Percentiles rank a stretch among this genome's conserved stretches.
Evolutionary conservation across 2,329 filamentous ascomycete genomes (phyloP).

Genomic region (Cladophialophora yegresii): DNA sequence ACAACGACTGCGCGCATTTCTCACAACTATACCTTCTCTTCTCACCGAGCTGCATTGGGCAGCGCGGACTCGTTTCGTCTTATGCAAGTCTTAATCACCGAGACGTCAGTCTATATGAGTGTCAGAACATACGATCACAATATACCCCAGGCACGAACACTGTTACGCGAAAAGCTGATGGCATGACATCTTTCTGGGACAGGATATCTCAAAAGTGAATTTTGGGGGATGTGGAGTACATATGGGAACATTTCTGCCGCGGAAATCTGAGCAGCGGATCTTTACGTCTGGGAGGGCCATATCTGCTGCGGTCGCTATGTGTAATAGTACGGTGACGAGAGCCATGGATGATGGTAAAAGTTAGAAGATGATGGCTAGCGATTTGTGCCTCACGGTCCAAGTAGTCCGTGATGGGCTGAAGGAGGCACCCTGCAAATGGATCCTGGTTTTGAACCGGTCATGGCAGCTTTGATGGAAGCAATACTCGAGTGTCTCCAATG

Average conservation of each 20-base stretch:
- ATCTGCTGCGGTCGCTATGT: not conserved
- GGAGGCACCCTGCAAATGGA: not conserved
- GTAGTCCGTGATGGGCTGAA: not conserved
- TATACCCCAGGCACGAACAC: conserved; percentile 27
- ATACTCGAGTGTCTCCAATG: not conserved
- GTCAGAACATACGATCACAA: conserved; percentile 29
- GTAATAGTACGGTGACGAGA: conserved; percentile 10
- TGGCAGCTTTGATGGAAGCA: not conserved
- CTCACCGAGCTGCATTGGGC: not conserved
- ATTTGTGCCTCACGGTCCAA: not conserved
- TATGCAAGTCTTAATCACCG: conserved; percentile 1
- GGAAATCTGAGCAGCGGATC: not conserved
- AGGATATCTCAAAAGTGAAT: conserved; percentile 21
- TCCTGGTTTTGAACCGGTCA: conserved; percentile 1
- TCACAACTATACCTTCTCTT: not conserved
- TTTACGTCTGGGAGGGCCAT: not conserved
- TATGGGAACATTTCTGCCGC: not conserved
- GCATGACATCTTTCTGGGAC: not conserved
- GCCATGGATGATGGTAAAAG: conserved; percentile 5
- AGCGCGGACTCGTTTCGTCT: conserved; percentile 3
- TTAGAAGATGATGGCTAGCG: not conserved
- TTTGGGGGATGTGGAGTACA: conserved; percentile 13
- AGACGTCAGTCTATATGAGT: conserved; percentile 27
- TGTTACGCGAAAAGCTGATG: conserved; percentile 15
- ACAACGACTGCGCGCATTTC: not conserved